Evolutionary conservation across 1,139 yeast species (phyloP).

Genomic region (Magnusiomyces tetraspermus): DNA sequence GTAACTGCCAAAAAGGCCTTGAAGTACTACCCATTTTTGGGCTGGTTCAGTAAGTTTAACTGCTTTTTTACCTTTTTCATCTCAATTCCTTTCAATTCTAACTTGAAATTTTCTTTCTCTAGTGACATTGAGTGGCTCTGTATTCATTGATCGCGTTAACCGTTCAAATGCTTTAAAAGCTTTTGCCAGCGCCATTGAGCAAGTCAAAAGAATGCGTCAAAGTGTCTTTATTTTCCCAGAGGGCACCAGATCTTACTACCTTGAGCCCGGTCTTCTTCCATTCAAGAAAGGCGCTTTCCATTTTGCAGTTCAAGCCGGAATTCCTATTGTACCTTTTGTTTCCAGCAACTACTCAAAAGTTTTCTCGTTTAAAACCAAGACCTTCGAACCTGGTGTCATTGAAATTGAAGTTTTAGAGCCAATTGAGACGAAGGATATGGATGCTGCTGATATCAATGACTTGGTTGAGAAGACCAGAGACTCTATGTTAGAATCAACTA

Average conservation of each 20-base stretch:
- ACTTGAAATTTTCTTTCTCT: neutral
- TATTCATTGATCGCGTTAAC: constrained; percentile 77
- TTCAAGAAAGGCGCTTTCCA: constrained; percentile 98
- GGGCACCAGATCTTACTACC: constrained; percentile 82
- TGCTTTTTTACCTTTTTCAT: constrained; percentile 28
- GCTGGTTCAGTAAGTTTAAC: constrained; percentile 58
- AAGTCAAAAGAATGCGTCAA: constrained; percentile 47
- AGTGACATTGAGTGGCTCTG: constrained; percentile 77
- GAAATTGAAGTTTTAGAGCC: constrained; percentile 61
- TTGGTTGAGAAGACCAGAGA: constrained; percentile 36
- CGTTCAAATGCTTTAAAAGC: constrained; percentile 69
- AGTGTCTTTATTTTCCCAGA: constrained; percentile 82
- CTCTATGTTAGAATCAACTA: constrained; percentile 34
- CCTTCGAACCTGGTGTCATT: constrained; percentile 48
- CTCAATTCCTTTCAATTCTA: neutral
- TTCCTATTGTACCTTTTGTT: constrained; percentile 83
- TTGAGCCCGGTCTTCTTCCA: constrained; percentile 64
- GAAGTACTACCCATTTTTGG: constrained; percentile 82
- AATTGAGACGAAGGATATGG: constrained; percentile 46
- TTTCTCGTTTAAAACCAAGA: constrained; percentile 47
- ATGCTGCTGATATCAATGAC: constrained; percentile 49
- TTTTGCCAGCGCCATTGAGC: constrained; percentile 57
- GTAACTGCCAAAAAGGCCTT: constrained; percentile 88
- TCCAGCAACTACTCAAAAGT: constrained; percentile 76
- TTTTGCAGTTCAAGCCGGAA: constrained; percentile 83